Evolutionary conservation across 1,284 basidiomycete species (phyloP), one percentile per base, ranked within the genome.

Genomic region (Porodaedalea pini): DNA sequence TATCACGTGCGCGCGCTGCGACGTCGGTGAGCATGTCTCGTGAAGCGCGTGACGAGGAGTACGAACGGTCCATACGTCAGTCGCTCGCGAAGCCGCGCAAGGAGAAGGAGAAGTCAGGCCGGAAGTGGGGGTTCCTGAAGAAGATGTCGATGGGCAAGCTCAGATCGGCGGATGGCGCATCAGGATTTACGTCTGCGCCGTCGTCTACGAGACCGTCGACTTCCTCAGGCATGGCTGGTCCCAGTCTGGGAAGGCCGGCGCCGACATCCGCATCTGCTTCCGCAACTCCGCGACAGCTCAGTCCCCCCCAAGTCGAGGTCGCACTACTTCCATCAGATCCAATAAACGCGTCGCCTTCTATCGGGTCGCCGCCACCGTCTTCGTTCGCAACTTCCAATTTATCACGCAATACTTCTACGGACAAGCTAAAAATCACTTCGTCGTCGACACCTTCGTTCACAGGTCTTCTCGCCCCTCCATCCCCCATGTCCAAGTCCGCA

Each of bases 131-230:
- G 2, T 95, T 97, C 75, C 75, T 97, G 60, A 92, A 94, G 74
- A 97, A 97, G 75, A 94, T 97, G 90, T 94, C 92, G 8, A 94
- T 94, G 90, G 88, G 91, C 21, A 90, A 89, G 71, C 86, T 91
- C 73, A 82, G 81, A 66, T 62, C 58, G 4, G 52, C 52, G 29
- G 55, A 57, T 10, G 32, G 34, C 21, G 41, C 37, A 5, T 72
- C n/a, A 85, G 88, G 52, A 25, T 27, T 45, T 23, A 50, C 56
- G 5, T 70, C 77, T 15, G 76, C 82, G 27, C 69, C 75, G 0
- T 61, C 64, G 1, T 60, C 73, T 47, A 47, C 45, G 8, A 70
- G 73, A 2, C 69, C 73, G 8, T 65, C 70, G 39, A 64, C 68
- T 19, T 51, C 67, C 21, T 67, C 68, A 19, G 63, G 63, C 11